phyloP scores from a whole-genome alignment of 1,139 yeast species.

The Suhomyces terraborum region DNA sequence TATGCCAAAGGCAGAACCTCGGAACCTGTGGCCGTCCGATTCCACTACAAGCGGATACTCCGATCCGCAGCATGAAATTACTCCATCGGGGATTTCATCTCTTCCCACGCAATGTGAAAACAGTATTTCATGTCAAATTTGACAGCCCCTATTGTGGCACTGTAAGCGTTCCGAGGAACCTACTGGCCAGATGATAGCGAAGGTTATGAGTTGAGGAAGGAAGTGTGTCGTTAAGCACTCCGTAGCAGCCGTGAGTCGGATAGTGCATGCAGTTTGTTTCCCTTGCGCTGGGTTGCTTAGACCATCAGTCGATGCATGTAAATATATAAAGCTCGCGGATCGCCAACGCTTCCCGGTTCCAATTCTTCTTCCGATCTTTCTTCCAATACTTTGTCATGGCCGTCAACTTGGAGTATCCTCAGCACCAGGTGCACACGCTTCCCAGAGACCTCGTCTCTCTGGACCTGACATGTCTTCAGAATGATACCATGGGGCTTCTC shows the following conservation, averaged over 20 bases:
- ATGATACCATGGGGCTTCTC: constrained; percentile 1
- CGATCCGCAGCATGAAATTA: background rate
- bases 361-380: background rate
- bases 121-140: constrained; percentile 1
- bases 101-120: background rate
- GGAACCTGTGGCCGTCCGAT: too few relatives aligned
- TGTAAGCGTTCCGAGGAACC: background rate
- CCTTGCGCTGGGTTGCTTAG: constrained; percentile 4
- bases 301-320: background rate
- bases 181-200: background rate
- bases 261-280: background rate
- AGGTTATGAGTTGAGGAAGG: background rate
- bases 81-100: background rate
- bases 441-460: background rate
- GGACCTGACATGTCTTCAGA: background rate
- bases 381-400: background rate
- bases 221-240: background rate
- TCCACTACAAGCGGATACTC: too few relatives aligned
- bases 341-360: too few relatives aligned
- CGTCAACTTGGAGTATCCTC: background rate
- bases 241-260: constrained; percentile 1
- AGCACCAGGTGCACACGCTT: background rate
- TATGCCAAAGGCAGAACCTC: too few relatives aligned
- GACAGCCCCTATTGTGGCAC: constrained; percentile 5
- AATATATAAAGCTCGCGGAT: background rate